A percentile compares a stretch with the other conserved stretches of the same genome.
Evolutionary conservation across 1,284 basidiomycete species (phyloP).

Genomic region (Meripilus lineatus): DNA sequence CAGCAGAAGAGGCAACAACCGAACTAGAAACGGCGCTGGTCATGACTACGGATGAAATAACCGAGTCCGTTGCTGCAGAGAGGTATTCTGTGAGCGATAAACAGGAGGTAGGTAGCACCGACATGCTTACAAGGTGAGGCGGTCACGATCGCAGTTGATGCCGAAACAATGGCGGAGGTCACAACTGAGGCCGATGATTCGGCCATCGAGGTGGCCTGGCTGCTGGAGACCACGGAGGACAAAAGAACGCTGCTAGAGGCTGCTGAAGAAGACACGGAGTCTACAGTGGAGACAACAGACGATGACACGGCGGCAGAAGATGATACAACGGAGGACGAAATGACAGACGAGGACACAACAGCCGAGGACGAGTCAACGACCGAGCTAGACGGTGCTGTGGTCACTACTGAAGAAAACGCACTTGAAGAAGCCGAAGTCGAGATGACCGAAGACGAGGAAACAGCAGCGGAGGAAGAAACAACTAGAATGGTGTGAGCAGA

Average conservation of each 20-base stretch:
- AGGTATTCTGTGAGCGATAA: not conserved
- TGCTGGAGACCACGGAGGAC: constrained; percentile 7
- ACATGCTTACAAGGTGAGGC: not conserved
- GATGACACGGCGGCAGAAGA: not conserved
- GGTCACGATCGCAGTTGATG: constrained; percentile 3
- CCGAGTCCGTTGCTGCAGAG: not conserved
- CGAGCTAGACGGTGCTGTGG: not conserved
- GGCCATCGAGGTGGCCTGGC: not conserved
- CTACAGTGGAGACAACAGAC: not conserved
- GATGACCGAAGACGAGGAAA: constrained; percentile 11
- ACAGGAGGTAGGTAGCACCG: not conserved
- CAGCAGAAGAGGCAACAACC: not conserved
- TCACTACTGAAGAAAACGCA: not conserved
- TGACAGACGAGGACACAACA: not conserved
- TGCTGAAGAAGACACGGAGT: not conserved
- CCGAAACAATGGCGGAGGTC: constrained; percentile 1
- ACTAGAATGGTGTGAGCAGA: constrained; percentile 5
- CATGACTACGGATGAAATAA: constrained; percentile 4
- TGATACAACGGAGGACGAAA: not conserved
- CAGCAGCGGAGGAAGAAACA: constrained; percentile 7
- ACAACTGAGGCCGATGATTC: not conserved
- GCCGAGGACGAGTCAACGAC: not conserved
- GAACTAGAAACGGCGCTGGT: not conserved
- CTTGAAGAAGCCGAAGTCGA: constrained; percentile 2
- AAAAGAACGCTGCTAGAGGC: not conserved